A percentile compares a stretch with the other conserved stretches of the same genome.
phyloP scores from a whole-genome alignment of 495 filamentous ascomycete species.

The Tuber brumale region DNA sequence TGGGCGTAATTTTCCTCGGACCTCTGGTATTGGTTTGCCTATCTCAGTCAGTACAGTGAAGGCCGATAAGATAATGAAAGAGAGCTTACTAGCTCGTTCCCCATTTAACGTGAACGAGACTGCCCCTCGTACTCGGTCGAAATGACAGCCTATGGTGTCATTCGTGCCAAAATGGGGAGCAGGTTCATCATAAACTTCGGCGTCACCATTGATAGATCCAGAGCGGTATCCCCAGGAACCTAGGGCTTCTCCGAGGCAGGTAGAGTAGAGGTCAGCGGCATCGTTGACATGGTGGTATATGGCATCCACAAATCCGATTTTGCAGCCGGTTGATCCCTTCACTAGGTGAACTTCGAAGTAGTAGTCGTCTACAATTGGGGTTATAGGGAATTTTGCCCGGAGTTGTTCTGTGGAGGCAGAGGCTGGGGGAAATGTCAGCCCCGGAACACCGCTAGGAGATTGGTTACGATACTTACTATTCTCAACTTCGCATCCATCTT shows the following conservation, averaged over 20 bases:
- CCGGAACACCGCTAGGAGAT: not conserved
- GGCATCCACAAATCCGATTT: conserved; percentile 10
- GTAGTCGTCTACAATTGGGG: not conserved
- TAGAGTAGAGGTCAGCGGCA: not conserved
- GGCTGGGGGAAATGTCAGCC: not conserved
- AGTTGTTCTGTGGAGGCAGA: not conserved
- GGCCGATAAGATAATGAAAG: not conserved
- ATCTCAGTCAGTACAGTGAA: not conserved
- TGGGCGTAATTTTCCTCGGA: conserved; percentile 11
- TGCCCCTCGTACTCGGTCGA: not conserved
- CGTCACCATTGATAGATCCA: not conserved
- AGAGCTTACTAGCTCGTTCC: conserved; percentile 11
- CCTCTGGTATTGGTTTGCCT: conserved; percentile 9
- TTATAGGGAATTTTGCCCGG: not conserved
- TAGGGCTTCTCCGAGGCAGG: not conserved
- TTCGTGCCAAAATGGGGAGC: not conserved
- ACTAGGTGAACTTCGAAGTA: conserved; percentile 14
- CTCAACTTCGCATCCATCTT: conserved; percentile 14
- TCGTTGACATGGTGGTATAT: not conserved
- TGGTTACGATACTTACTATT: conserved; percentile 1
- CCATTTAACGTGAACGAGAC: conserved; percentile 19
- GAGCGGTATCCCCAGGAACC: not conserved
- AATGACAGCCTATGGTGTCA: conserved; percentile 14
- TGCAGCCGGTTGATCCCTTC: not conserved
- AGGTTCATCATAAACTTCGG: not conserved